These are phyloP conservation scores for Taiozyma sp. DNA, from an alignment of 1,139 yeast genomes.

Conservation along the genomic window DNA sequence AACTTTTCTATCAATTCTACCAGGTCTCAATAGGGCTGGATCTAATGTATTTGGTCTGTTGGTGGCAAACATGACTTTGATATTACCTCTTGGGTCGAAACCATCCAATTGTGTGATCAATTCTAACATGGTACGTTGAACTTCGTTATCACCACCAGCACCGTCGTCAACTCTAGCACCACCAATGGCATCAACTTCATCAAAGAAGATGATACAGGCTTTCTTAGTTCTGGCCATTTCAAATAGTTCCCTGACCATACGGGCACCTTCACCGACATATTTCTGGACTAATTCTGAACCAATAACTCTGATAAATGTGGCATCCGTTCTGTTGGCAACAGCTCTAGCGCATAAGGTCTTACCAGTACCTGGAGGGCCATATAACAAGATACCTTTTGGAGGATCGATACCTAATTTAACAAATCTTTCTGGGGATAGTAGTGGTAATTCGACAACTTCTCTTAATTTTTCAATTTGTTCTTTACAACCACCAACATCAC, in stretches of 20 bases:
- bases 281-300: constrained; percentile 98
- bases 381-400: constrained; percentile 91
- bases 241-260: constrained; percentile 97
- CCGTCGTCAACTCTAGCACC: constrained; percentile 99
- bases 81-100: constrained; percentile 96
- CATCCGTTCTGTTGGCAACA: constrained; percentile 97
- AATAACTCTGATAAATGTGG: constrained; percentile 94
- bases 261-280: constrained; percentile 98
- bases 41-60: constrained; percentile 97
- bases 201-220: constrained; percentile 90
- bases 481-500: constrained; percentile 97
- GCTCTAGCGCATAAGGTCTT: constrained; percentile 97
- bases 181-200: constrained; percentile 97
- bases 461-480: constrained; percentile 96
- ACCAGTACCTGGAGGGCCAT: constrained; percentile 99
- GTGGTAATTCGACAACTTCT: constrained; percentile 95
- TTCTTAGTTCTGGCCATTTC: constrained; percentile 98
- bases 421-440: constrained; percentile 92
- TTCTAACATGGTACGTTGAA: constrained; percentile 98
- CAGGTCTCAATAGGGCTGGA: constrained; percentile 97
- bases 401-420: constrained; percentile 97
- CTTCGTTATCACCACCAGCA: constrained; percentile 99
- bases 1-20: constrained; percentile 96
- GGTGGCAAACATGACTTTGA: constrained; percentile 98
- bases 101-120: constrained; percentile 96